phyloP scores from a whole-genome alignment of 2,329 filamentous ascomycete species.

The Cryoendolithus antarcticus region DNA sequence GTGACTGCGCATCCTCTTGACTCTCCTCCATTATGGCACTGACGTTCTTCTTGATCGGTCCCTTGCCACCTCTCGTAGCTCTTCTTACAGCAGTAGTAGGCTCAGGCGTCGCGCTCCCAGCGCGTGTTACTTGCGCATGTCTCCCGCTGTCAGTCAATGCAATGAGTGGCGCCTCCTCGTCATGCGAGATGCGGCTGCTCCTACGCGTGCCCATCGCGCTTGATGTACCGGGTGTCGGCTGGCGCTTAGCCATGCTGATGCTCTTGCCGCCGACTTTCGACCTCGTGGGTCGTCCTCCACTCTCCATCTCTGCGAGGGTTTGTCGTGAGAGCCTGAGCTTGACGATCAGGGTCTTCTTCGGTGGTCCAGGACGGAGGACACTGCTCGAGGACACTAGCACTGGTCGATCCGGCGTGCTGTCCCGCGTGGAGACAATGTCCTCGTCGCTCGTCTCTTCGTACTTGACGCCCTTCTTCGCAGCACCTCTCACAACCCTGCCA shows the following conservation, averaged over 20 bases:
- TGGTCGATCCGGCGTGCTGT: slow-evolving; percentile 4
- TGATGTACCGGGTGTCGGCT: slow-evolving; percentile 10
- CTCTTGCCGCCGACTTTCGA: slow-evolving; percentile 27
- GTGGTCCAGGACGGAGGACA: background rate
- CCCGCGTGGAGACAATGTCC: slow-evolving; percentile 26
- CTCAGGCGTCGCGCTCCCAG: slow-evolving; percentile 41
- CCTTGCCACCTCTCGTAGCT: slow-evolving; percentile 34
- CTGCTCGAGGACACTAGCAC: too few species aligned
- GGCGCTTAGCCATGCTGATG: slow-evolving; percentile 6
- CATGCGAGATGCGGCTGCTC: slow-evolving; percentile 48
- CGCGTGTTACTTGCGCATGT: slow-evolving; percentile 42
- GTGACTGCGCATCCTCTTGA: slow-evolving; percentile 34
- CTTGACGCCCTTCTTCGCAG: slow-evolving; percentile 40
- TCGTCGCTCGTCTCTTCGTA: slow-evolving; percentile 44
- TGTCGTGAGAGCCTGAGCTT: slow-evolving; percentile 26
- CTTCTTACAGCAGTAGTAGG: slow-evolving; percentile 24
- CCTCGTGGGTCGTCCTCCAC: slow-evolving; percentile 17
- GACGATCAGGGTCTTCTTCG: slow-evolving; percentile 24
- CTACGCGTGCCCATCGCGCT: slow-evolving; percentile 29
- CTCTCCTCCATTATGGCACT: slow-evolving; percentile 43
- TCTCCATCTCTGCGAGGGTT: slow-evolving; percentile 2
- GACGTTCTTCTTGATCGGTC: slow-evolving; percentile 32
- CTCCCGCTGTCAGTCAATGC: slow-evolving; percentile 47
- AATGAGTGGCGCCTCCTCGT: slow-evolving; percentile 43
- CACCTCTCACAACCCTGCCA: slow-evolving; percentile 43